Base-by-base conservation (phyloP, 164 flowering plant genomes). In the Saururus chinensis region DNA sequence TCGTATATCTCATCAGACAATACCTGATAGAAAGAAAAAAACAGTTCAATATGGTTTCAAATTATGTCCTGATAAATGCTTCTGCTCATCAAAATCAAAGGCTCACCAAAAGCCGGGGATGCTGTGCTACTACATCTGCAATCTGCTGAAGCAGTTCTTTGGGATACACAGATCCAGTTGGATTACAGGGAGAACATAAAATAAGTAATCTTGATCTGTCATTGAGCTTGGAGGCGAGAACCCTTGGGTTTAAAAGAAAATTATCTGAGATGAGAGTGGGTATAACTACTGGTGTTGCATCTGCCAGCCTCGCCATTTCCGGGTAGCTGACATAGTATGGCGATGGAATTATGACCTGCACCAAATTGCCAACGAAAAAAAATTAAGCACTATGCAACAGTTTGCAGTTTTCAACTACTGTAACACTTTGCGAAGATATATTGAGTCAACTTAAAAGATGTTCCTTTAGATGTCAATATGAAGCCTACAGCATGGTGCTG, bases 291-390 rank as follows among this genome's bases (percentile, higher is more conserved):
- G 99, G 99, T 21, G 68, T 82, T 69, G 96, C 97, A 79, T 88
- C 97, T 51, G 96, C 96, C 66, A 90, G 52, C 73, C 88, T 85
- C 12, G 95, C 99, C 82, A 88, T 88, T 78, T 90, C 99, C 25
- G 97, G 96, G 81, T 90, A 93, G 73, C 99, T 93, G 60, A 90
- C 97, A 86, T 87, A 93, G 64, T 51, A 93, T 25, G 99, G 99
- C 73, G 95, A 90, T 20, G 97, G 99, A 73, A 93, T 82, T 61
- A 93, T 60, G 56, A 93, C 99, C 98, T 92, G 80, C 57, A 62
- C n/a, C 59, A 17, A 53, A 26, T 16, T 37, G 20, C 21, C 6
- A 6, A 30, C 6, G 37, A 6, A 48, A 23, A 19, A 8, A 10
- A 53, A 9, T 53, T 12, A 53, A 8, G 19, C 11, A 19, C 6